Conservation (phyloP, 2,329 filamentous ascomycete species). For the Pyricularia grisea region DNA sequence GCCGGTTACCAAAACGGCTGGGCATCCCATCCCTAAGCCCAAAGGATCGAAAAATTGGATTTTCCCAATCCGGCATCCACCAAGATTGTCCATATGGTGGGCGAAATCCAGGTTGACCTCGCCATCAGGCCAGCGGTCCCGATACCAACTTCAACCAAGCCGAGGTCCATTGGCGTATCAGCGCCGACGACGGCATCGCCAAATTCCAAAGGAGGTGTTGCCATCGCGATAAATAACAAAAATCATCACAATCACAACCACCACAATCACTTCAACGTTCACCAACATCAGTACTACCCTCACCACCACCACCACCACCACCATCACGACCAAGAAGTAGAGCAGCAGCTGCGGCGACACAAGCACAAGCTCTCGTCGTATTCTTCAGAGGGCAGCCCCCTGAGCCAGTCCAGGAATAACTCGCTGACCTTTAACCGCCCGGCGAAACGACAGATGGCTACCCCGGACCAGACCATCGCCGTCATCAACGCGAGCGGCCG, state of each 20-base stretch:
- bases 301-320: conserved; percentile 5
- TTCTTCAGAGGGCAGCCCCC: conserved; percentile 44
- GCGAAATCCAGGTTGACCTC: conserved; percentile 13
- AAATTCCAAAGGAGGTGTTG: not conserved
- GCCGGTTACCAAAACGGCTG: not conserved
- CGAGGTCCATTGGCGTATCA: not conserved
- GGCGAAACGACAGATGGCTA: conserved; percentile 47
- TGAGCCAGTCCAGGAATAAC: conserved; percentile 45
- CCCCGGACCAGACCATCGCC: conserved; percentile 71
- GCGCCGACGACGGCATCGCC: not conserved
- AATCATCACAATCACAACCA: conserved; percentile 1
- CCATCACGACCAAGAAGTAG: conserved; percentile 4
- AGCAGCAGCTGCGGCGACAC: conserved; percentile 30
- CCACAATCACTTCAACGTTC: not conserved
- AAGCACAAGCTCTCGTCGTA: conserved; percentile 55
- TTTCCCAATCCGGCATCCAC: not conserved
- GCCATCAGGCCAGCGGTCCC: conserved; percentile 14
- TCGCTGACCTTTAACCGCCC: conserved; percentile 50
- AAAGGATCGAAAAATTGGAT: not conserved
- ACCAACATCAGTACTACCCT: conserved; percentile 3
- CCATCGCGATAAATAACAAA: conserved; percentile 3
- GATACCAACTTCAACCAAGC: not conserved
- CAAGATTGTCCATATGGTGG: conserved; percentile 9
- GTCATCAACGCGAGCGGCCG: conserved; percentile 94
- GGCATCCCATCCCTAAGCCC: not conserved